Evolutionary conservation across 169 alveolate genomes (phyloP).

Genomic region (Babesia sp.): DNA sequence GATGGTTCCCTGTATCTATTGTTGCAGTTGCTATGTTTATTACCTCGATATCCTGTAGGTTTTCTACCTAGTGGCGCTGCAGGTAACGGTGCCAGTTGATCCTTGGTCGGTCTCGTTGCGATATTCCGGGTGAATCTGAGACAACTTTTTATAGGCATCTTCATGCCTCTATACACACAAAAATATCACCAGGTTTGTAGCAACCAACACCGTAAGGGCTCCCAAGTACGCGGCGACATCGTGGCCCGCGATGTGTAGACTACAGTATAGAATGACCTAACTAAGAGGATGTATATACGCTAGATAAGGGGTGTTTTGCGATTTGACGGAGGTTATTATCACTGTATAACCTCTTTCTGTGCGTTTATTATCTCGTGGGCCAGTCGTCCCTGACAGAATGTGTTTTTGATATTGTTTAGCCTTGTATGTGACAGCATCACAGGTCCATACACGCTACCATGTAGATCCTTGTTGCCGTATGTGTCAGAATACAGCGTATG

Average conservation of each 20-base stretch:
- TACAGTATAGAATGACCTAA: neutral
- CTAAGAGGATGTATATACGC: neutral
- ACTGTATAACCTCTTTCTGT: conserved; percentile 6
- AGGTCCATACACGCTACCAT: conserved; percentile 53
- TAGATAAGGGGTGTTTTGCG: no score
- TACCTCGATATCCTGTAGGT: conserved; percentile 52
- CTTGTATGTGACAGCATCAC: conserved; percentile 40
- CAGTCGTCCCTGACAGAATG: conserved; percentile 55
- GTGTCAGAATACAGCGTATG: conserved; percentile 52
- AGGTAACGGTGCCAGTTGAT: conserved; percentile 47
- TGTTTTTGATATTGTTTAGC: conserved; percentile 19
- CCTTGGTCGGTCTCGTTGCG: conserved; percentile 61
- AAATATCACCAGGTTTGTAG: neutral
- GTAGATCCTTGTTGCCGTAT: conserved; percentile 62
- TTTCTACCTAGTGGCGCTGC: conserved; percentile 43
- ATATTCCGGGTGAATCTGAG: conserved; percentile 13
- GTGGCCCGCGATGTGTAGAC: neutral
- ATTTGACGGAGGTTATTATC: no score
- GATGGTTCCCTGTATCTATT: conserved; percentile 77
- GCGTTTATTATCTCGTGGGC: conserved; percentile 46
- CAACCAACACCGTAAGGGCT: neutral
- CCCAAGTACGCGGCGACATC: no score
- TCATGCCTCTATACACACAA: neutral
- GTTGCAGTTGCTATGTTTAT: neutral
- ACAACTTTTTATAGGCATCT: conserved; percentile 2